Conservation (phyloP, 345 rosid genomes). For the Nephelium lappaceum region DNA sequence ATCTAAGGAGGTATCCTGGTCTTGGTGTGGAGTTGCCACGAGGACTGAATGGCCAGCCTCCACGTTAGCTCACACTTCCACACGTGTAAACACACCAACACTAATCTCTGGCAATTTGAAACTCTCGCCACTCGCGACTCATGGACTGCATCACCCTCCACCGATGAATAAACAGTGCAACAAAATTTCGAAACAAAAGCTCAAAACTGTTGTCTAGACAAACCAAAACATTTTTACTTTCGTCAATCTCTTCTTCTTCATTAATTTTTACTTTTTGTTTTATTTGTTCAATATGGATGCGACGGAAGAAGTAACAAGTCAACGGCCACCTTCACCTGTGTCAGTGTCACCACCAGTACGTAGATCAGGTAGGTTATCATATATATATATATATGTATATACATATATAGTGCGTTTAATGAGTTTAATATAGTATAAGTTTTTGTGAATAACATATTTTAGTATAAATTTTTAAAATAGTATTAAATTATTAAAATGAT, state of each 20-base stretch:
- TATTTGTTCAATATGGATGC: not conserved
- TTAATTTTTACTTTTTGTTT: not conserved
- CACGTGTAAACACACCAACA: conserved; percentile 18
- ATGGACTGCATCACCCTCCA: not conserved
- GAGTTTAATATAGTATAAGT: too few relatives aligned
- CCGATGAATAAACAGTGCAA: not conserved
- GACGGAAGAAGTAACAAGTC: not conserved
- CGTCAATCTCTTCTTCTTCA: not conserved
- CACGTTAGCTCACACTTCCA: conserved; percentile 21
- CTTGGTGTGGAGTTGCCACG: not conserved
- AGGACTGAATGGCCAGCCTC: conserved; percentile 31
- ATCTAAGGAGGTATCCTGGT: not conserved
- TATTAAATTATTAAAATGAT: too few relatives aligned
- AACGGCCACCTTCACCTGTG: not conserved
- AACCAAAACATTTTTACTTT: not conserved
- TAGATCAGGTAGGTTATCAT: not conserved
- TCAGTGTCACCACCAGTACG: not conserved
- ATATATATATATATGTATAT: too few relatives aligned
- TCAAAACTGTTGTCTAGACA: too few relatives aligned
- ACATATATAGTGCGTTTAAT: too few relatives aligned
- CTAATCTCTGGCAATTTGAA: not conserved
- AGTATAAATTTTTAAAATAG: too few relatives aligned
- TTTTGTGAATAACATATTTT: too few relatives aligned
- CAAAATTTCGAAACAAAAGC: not conserved
- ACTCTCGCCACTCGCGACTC: too few relatives aligned